Base-by-base conservation (phyloP, 108 stramenopile genomes). In the Nitzschia sp. region DNA sequence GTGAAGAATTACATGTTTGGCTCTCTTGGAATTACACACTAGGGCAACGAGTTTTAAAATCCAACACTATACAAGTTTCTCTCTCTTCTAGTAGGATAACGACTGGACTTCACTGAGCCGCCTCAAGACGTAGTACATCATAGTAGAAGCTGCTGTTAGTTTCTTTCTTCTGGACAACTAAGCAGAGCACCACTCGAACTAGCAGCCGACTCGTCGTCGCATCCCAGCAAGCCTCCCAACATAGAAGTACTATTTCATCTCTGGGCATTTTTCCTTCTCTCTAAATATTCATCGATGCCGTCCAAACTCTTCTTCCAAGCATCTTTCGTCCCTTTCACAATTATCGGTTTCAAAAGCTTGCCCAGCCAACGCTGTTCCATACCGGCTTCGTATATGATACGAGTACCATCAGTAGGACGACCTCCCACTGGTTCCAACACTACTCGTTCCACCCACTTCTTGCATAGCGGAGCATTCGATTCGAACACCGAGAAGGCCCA, bases 401-500 rank as follows among this genome's bases (percentile, higher is more conserved):
- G 34, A 17, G 59, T 61, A 5, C 22, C 36, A 23, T 23, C 36
- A 4, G 11, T 23, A n/a, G n/a, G n/a, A n/a, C n/a, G n/a, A n/a
- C n/a, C n/a, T n/a, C n/a, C n/a, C 5, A 15, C 28, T 41, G 34
- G 34, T 17, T 61, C 59, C 38, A 61, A 23, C 5, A 61, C 36
- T 9, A 61, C 4, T 31, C 59, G 33, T 44, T 61, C 59, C 4
- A 61, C 59, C 59, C 36, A 36, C 5, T 31, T 15, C 26, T 9
- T 41, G 3, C 22, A 9, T 2, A 61, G 5, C 15, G 59, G 59
- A 19, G 26, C 3, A 41, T 23, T 41, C 9, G 36, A 21, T 22
- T 61, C 36, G 22, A 31, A 61, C 8, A 61, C 59, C 15, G 59
- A 61, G 16, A 61, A 61, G 8, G 59, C 59, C 59, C 59, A 61